phyloP scores from a whole-genome alignment of 208 protist species.

The Trypanosoma platydactyli region DNA sequence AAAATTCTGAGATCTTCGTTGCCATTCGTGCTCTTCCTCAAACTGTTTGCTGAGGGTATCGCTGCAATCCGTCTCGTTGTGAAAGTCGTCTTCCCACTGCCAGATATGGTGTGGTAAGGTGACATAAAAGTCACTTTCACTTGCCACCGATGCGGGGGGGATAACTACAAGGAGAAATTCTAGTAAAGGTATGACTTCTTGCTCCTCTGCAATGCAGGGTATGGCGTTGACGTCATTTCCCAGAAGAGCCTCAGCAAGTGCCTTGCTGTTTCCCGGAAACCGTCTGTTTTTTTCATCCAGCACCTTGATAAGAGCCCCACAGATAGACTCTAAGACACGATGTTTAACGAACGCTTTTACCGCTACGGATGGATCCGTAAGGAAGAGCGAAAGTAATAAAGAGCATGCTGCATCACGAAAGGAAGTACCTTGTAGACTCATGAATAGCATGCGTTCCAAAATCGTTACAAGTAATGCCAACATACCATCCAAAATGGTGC shows the following conservation, averaged over 20 bases:
- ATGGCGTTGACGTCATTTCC: conserved; percentile 45
- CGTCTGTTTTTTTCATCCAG: conserved; percentile 13
- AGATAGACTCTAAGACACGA: conserved; percentile 27
- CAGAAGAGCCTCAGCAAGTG: conserved; percentile 22
- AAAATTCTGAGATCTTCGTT: conserved; percentile 27
- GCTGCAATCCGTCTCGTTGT: conserved; percentile 66
- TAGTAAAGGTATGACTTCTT: conserved; percentile 53
- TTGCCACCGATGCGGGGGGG: conserved; percentile 33
- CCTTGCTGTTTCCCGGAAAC: conserved; percentile 14
- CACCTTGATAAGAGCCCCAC: conserved; percentile 5
- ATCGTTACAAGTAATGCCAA: conserved; percentile 15
- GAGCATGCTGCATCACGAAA: conserved; percentile 30
- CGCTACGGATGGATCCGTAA: conserved; percentile 14
- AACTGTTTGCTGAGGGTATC: conserved; percentile 44
- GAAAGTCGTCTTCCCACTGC: conserved; percentile 87
- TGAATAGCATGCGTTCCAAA: conserved; percentile 9
- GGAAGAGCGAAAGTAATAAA: conserved; percentile 23
- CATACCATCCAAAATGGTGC: conserved; percentile 12
- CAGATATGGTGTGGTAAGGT: conserved; percentile 65
- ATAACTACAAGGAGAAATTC: conserved; percentile 71
- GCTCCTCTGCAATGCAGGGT: conserved; percentile 63
- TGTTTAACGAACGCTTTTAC: conserved; percentile 28
- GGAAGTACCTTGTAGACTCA: conserved; percentile 7
- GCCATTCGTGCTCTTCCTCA: conserved; percentile 63
- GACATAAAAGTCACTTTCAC: conserved; percentile 52